Conservation (phyloP, 1,139 yeast species). For the Candida smagusa region DNA sequence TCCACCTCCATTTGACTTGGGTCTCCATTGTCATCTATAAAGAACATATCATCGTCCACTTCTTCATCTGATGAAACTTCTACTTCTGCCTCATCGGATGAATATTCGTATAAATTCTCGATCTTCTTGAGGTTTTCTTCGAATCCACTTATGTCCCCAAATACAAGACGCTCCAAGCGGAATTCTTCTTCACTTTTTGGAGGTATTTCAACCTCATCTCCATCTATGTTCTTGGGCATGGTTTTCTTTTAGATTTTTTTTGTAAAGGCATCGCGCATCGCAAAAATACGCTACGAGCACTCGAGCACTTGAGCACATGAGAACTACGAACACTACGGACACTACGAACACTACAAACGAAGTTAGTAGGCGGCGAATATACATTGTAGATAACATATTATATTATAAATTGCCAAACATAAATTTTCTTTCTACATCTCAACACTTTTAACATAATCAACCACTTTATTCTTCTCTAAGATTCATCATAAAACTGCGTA, state of each 20-base stretch:
- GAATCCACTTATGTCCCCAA: conserved; percentile 85
- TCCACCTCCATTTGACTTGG: conserved; percentile 25
- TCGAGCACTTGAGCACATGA: neutral
- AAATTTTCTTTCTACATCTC: too few relatives aligned
- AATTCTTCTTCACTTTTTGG: conserved; percentile 84
- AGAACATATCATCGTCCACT: conserved; percentile 61
- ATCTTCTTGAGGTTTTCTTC: conserved; percentile 60
- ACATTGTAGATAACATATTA: too few relatives aligned
- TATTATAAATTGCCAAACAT: too few relatives aligned
- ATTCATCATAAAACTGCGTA: too few relatives aligned
- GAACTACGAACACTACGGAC: neutral
- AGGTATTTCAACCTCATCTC: conserved; percentile 40
- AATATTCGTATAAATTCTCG: conserved; percentile 53
- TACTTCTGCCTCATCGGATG: conserved; percentile 40
- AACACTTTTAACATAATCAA: too few relatives aligned
- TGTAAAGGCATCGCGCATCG: neutral
- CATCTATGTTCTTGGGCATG: conserved; percentile 23
- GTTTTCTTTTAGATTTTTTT: conserved; percentile 2
- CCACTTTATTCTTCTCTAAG: too few relatives aligned
- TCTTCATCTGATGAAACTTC: conserved; percentile 28
- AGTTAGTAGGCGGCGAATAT: too few relatives aligned
- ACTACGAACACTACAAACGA: too few relatives aligned
- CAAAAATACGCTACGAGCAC: neutral
- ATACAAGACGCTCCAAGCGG: conserved; percentile 75
- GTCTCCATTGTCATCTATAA: conserved; percentile 45